These are phyloP conservation scores for Spongispora temasekensis DNA, from an alignment of 1,284 basidiomycete species.

Conservation along the genomic window DNA sequence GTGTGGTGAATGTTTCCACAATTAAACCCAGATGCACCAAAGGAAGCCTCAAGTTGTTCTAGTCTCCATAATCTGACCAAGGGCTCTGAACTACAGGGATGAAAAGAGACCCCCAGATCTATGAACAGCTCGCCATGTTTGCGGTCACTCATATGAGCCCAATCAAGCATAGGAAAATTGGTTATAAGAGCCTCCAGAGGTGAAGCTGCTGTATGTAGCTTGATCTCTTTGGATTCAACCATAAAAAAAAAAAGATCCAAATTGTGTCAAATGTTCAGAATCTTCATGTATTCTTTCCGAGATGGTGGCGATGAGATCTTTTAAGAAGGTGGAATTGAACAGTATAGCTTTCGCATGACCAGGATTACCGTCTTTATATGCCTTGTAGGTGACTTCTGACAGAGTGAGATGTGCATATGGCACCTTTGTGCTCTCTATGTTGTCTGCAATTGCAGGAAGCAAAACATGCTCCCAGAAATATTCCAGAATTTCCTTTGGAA, in stretches of 20 bases:
- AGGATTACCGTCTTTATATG: background rate
- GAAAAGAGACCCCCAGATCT: background rate
- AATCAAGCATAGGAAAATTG: background rate
- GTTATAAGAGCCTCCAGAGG: background rate
- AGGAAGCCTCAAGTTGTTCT: constrained; percentile 8
- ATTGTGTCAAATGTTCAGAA: background rate
- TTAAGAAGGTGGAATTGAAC: background rate
- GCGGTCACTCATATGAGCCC: background rate
- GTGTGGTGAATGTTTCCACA: constrained; percentile 6
- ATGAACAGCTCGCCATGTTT: background rate
- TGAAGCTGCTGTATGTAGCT: constrained; percentile 2
- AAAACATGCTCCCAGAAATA: constrained; percentile 7
- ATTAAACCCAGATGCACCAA: constrained; percentile 1
- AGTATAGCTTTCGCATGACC: constrained; percentile 1
- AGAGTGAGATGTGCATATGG: constrained; percentile 7
- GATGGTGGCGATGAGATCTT: background rate
- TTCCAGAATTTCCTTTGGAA: constrained; percentile 11
- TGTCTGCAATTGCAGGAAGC: constrained; percentile 5
- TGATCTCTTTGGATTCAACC: constrained; percentile 10
- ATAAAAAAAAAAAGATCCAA: constrained; percentile 19
- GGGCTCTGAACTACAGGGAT: background rate
- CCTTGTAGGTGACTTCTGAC: background rate
- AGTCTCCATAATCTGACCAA: constrained; percentile 15
- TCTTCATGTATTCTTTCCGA: background rate
- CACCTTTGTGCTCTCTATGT: background rate